Base-by-base conservation (phyloP, 2,329 filamentous ascomycete genomes). In the Paracamarosporium sp. region DNA sequence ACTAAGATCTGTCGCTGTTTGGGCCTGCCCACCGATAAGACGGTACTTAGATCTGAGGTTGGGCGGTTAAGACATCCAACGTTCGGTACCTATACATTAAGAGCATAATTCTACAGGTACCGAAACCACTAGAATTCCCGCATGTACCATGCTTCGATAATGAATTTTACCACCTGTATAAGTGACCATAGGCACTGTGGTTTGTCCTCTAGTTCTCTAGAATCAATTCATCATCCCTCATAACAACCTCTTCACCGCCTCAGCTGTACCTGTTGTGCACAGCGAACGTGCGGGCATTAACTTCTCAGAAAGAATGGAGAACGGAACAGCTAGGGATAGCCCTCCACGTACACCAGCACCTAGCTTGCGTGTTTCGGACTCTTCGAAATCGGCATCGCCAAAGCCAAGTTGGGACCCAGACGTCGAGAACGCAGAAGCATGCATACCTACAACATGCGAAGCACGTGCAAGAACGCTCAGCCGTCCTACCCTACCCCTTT, bases 401-500 rank as follows among this genome's bases (percentile, higher is more conserved):
- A 31, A 2, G 20, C 3, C 11, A 30, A 51, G 8, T 35, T 12
- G 33, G 17, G 22, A 38, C 3, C 36, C 36, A 35, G 45, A 36
- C 17, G 2, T 30, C 11, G 20, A 25, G n/a, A 15, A 7, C 8
- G 7, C 17, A 48, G 8, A 5, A 8, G 17, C 1, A 1, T 15
- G 20, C 25, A 7, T 11, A 27, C 12, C 30, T 22, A n/a, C 24
- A n/a, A 35, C 20, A 15, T 12, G 5, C 30, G 30, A 36, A 24
- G 13, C 30, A 48, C 30, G 9, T 11, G 20, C 13, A 9, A 9
- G 28, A 22, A 20, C 25, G 11, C 41, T 47, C 22, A 52, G 41
- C 20, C 52, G 55, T 15, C 53, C 55, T 11, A 59, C 57, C n/a
- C 36, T 60, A 9, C 53, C 50, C 11, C 44, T 47, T 5, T 41